Evolutionary conservation across 2,329 filamentous ascomycete genomes (phyloP).

Genomic region (Iodosphaeria phyllophila): DNA sequence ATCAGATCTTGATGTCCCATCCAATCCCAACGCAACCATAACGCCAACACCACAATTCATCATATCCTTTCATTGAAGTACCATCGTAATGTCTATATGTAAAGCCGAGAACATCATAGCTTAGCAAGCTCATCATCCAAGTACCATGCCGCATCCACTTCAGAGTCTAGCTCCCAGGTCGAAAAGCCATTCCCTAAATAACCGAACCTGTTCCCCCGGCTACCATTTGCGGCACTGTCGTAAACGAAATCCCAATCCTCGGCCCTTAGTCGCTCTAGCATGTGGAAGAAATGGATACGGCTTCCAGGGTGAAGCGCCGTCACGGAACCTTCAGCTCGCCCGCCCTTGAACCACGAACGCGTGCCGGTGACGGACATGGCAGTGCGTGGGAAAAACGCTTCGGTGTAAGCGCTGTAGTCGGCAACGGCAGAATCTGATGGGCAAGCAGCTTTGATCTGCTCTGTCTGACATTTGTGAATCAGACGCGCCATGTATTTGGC

Average conservation of each 20-base stretch:
- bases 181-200: constrained; percentile 36
- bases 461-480: constrained; percentile 29
- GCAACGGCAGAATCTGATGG: constrained; percentile 26
- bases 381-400: constrained; percentile 32
- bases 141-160: constrained; percentile 23
- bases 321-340: constrained; percentile 22
- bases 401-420: constrained; percentile 30
- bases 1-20: too few relatives aligned
- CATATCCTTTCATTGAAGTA: too few relatives aligned
- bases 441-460: constrained; percentile 25
- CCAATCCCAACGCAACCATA: too few relatives aligned
- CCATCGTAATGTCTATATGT: too few relatives aligned
- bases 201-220: constrained; percentile 31
- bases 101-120: too few relatives aligned
- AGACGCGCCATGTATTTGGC: constrained; percentile 29
- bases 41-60: too few relatives aligned
- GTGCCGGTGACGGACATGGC: constrained; percentile 27
- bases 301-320: constrained; percentile 31
- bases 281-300: constrained; percentile 31
- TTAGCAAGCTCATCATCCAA: too few relatives aligned
- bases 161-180: constrained; percentile 20
- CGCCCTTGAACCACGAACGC: constrained; percentile 33
- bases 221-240: constrained; percentile 11
- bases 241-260: constrained; percentile 35
- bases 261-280: constrained; percentile 28